Conservation (phyloP, 805 yeast genomes). For the Ogataea zsoltii region DNA sequence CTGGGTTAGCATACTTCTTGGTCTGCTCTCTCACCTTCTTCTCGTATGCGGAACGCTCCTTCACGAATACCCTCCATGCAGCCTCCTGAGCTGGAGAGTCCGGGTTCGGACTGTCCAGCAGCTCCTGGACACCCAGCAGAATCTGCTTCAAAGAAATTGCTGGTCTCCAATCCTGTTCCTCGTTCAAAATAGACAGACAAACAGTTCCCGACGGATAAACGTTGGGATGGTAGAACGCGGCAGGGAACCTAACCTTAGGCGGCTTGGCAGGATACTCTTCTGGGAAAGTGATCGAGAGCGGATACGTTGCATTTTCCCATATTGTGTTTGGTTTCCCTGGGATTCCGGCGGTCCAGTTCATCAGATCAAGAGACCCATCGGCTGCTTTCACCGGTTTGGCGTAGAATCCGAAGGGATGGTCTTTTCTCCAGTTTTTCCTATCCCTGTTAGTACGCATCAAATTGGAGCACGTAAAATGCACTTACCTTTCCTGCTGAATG, state of each 20-base stretch:
- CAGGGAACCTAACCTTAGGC: slow-evolving; percentile 88
- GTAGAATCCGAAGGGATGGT: slow-evolving; percentile 95
- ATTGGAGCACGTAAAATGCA: slow-evolving; percentile 7
- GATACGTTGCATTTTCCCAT: slow-evolving; percentile 91
- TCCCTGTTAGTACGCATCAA: not conserved
- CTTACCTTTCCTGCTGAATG: slow-evolving; percentile 81
- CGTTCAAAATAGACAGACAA: slow-evolving; percentile 89
- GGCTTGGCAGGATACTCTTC: slow-evolving; percentile 96
- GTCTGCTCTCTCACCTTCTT: slow-evolving; percentile 82
- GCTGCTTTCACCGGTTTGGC: slow-evolving; percentile 83
- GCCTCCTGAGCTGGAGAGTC: slow-evolving; percentile 97
- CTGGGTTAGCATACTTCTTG: slow-evolving; percentile 54
- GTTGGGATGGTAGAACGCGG: slow-evolving; percentile 93
- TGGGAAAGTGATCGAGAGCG: slow-evolving; percentile 79
- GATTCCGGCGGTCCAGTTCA: slow-evolving; percentile 91
- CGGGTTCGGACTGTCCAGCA: slow-evolving; percentile 87
- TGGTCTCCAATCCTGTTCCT: slow-evolving; percentile 97
- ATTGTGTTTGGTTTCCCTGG: slow-evolving; percentile 88
- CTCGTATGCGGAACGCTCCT: slow-evolving; percentile 68
- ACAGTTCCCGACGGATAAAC: slow-evolving; percentile 97
- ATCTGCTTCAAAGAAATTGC: slow-evolving; percentile 90
- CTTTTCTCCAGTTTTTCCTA: slow-evolving; percentile 96
- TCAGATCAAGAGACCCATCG: slow-evolving; percentile 84
- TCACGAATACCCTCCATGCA: slow-evolving; percentile 85
- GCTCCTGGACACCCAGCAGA: slow-evolving; percentile 87